These are phyloP conservation scores for Neofusicoccum laricinum DNA, from an alignment of 2,329 filamentous ascomycete genomes.

Conservation along the genomic window DNA sequence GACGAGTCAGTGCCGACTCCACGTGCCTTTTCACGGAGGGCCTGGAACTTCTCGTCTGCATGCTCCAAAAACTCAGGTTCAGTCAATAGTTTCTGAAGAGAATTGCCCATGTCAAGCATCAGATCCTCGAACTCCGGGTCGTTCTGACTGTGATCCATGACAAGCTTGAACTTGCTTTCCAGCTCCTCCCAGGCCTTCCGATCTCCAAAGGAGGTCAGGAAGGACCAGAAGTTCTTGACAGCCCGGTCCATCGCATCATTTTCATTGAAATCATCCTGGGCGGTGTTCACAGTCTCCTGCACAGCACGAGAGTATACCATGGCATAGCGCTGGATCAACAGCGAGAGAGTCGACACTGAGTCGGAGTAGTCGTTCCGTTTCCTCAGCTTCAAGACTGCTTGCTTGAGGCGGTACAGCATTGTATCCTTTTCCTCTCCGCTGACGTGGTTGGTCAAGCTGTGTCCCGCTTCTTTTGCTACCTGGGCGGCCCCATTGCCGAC, in stretches of 20 bases:
- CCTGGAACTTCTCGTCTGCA: constrained; percentile 62
- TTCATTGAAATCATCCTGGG: constrained; percentile 67
- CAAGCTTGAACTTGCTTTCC: constrained; percentile 63
- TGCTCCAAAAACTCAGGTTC: constrained; percentile 84
- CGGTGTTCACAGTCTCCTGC: constrained; percentile 62
- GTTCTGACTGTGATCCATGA: constrained; percentile 70
- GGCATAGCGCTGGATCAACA: constrained; percentile 76
- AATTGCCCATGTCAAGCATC: constrained; percentile 68
- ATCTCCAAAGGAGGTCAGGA: constrained; percentile 78
- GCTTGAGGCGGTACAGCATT: constrained; percentile 71
- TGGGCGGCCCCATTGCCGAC: constrained; percentile 45
- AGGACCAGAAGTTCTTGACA: constrained; percentile 73
- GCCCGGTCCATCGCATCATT: constrained; percentile 75
- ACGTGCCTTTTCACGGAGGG: constrained; percentile 56
- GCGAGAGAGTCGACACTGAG: constrained; percentile 75
- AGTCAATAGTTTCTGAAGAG: constrained; percentile 76
- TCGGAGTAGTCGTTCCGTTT: constrained; percentile 79
- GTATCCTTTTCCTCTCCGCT: constrained; percentile 70
- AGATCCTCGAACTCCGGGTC: constrained; percentile 82
- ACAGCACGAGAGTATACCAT: constrained; percentile 72
- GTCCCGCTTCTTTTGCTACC: constrained; percentile 57
- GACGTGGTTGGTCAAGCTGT: constrained; percentile 72
- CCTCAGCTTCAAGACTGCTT: constrained; percentile 70
- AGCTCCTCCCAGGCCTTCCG: constrained; percentile 71
- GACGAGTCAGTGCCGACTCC: constrained; percentile 63